phyloP scores from a whole-genome alignment of 192 early-diverging fungal species.

The Coemansia sp. region DNA sequence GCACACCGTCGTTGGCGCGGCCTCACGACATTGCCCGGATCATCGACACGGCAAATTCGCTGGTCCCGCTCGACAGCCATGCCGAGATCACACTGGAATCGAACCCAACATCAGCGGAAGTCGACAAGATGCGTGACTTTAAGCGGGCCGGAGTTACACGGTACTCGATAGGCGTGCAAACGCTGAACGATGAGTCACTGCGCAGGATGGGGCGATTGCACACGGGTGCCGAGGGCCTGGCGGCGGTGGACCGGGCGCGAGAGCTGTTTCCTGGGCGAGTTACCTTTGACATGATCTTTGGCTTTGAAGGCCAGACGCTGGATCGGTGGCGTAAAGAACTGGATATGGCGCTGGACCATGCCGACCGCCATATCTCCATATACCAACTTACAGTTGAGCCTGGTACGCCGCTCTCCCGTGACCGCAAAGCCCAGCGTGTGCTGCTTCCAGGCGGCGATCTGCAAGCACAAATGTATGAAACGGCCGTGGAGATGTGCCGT shows the following conservation, averaged over 20 bases:
- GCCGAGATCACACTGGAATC: constrained; percentile 52
- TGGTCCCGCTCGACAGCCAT: constrained; percentile 17
- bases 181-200: constrained; percentile 35
- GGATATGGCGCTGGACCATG: constrained; percentile 15
- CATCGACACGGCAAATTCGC: constrained; percentile 12
- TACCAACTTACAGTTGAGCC: constrained; percentile 57
- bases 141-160: constrained; percentile 44
- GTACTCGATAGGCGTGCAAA: constrained; percentile 52
- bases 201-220: constrained; percentile 47
- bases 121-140: constrained; percentile 36
- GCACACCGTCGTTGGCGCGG: constrained; percentile 52
- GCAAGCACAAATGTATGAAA: constrained; percentile 44
- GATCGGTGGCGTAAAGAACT: constrained; percentile 38
- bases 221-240: constrained; percentile 31
- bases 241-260: constrained; percentile 22
- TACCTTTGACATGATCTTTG: constrained; percentile 53
- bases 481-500: constrained; percentile 16
- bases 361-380: constrained; percentile 43
- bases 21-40: constrained; percentile 19
- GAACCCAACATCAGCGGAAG: constrained; percentile 35
- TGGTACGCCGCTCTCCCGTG: constrained; percentile 48
- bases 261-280: constrained; percentile 32
- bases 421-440: constrained; percentile 13
- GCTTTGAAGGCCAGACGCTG: constrained; percentile 42
- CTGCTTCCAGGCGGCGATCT: constrained; percentile 17